Evolutionary conservation across 768 basidiomycete genomes (phyloP).

Genomic region (Hysterangium stoloniferum): DNA sequence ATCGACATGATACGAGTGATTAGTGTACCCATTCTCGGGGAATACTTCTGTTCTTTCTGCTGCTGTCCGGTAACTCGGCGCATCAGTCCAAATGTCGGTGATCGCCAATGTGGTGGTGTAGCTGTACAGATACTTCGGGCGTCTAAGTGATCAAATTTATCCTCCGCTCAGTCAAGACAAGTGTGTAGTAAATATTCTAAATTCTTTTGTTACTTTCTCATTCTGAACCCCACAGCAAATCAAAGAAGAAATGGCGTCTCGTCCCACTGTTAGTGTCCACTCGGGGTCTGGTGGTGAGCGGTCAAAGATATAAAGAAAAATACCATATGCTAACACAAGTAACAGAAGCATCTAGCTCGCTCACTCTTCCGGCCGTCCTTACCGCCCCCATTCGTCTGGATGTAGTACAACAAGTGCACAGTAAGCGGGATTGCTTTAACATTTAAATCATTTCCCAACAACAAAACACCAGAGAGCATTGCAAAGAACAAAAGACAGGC

Average conservation of each 20-base stretch:
- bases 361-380: constrained; percentile 91
- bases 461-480: constrained; percentile 66
- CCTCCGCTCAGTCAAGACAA: background rate
- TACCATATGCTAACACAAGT: too few relatives aligned
- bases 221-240: background rate
- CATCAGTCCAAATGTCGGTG: too few relatives aligned
- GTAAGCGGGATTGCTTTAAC: constrained; percentile 37
- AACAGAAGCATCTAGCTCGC: constrained; percentile 76
- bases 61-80: too few relatives aligned
- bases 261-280: constrained; percentile 85
- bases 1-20: too few relatives aligned
- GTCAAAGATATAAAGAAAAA: constrained; percentile 7
- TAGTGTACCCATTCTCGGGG: too few relatives aligned
- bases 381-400: constrained; percentile 98
- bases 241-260: constrained; percentile 65
- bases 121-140: too few relatives aligned
- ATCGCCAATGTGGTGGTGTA: too few relatives aligned
- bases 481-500: constrained; percentile 98
- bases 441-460: constrained; percentile 14
- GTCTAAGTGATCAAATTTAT: too few relatives aligned
- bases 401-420: constrained; percentile 98
- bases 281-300: constrained; percentile 63
- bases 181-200: background rate
- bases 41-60: too few relatives aligned
- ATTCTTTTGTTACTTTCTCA: background rate